These are phyloP conservation scores for Saraca asoca DNA, from an alignment of 331 rosid genomes.

Conservation along the genomic window DNA sequence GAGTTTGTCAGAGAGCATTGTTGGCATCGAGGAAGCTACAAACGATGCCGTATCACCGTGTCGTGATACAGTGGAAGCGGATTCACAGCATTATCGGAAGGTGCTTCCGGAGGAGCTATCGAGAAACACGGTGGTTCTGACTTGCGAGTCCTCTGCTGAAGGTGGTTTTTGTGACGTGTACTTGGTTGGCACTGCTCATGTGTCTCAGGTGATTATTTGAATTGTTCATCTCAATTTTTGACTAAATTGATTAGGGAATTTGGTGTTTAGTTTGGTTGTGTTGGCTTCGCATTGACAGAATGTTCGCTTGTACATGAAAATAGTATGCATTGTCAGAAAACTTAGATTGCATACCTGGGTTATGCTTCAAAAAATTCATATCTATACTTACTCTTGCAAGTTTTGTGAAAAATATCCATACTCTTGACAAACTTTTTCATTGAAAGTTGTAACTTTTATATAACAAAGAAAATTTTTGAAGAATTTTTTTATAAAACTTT, in stretches of 20 bases:
- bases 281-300: not conserved
- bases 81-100: conserved; percentile 22
- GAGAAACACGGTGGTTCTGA: conserved; percentile 51
- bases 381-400: too few species aligned
- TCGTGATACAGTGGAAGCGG: conserved; percentile 32
- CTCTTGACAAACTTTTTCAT: too few species aligned
- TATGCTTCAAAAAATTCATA: too few species aligned
- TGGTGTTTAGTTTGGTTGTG: not conserved
- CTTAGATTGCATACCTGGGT: too few species aligned
- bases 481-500: too few species aligned
- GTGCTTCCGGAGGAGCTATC: conserved; percentile 64
- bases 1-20: conserved; percentile 67
- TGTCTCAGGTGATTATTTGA: conserved; percentile 51
- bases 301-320: not conserved
- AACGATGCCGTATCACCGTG: conserved; percentile 25
- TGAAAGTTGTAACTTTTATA: too few species aligned
- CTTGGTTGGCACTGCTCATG: conserved; percentile 65
- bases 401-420: too few species aligned
- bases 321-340: not conserved
- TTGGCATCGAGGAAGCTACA: conserved; percentile 59
- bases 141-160: conserved; percentile 51
- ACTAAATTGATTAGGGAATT: not conserved
- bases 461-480: too few species aligned
- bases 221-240: not conserved
- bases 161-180: conserved; percentile 62